Conservation (phyloP, 176 grass and related monocot genomes). For the Paspalum notatum region DNA sequence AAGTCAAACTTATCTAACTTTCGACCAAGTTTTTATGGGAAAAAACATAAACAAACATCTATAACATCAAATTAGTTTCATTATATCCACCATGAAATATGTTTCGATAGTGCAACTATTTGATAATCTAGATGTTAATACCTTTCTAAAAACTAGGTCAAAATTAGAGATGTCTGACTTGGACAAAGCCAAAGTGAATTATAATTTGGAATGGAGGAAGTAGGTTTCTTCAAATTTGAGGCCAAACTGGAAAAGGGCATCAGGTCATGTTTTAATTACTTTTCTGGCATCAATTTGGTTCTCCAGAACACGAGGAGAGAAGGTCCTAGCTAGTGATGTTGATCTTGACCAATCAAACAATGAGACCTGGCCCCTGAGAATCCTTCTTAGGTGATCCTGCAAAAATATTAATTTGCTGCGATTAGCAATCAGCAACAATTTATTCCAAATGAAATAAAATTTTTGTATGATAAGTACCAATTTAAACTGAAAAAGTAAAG, state of each 20-base stretch:
- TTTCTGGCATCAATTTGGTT: slow-evolving; percentile 97
- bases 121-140: too few species aligned
- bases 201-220: too few species aligned
- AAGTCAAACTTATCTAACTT: too few species aligned
- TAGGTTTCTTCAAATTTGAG: background rate
- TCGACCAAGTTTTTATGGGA: too few species aligned
- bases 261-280: slow-evolving; percentile 49
- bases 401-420: slow-evolving; percentile 30
- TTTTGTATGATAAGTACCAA: background rate
- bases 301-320: slow-evolving; percentile 86
- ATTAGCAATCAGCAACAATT: slow-evolving; percentile 21
- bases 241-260: background rate
- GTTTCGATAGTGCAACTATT: too few species aligned
- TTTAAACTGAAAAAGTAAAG: slow-evolving; percentile 8
- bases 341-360: slow-evolving; percentile 99
- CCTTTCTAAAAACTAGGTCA: too few species aligned
- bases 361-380: slow-evolving; percentile 95
- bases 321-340: slow-evolving; percentile 86
- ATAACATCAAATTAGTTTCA: too few species aligned
- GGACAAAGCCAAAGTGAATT: too few species aligned
- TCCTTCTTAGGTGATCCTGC: slow-evolving; percentile 97
- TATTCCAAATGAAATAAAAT: slow-evolving; percentile 21
- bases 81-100: too few species aligned
- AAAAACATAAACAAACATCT: too few species aligned
- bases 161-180: too few species aligned